Base-by-base conservation (phyloP, 2,329 filamentous ascomycete genomes). In the Anthostomella pinea region DNA sequence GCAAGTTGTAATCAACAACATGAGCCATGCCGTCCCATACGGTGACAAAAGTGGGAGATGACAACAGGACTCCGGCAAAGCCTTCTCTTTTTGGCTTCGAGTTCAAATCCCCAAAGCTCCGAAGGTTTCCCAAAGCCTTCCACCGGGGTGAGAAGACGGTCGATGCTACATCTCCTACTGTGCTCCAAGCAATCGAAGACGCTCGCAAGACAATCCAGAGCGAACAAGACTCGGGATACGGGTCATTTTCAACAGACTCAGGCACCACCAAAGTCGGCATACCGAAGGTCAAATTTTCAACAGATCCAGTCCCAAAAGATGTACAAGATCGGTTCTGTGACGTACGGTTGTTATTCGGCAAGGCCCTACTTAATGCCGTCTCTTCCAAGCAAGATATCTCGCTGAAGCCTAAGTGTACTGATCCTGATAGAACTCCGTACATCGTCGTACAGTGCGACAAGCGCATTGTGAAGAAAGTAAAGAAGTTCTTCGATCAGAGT, bases 401-500 rank as follows among this genome's bases (percentile, higher is more conserved):
- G 13, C 37, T 41, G 39, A 38, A 41, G 19, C 16, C 37, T 6
- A 41, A 41, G 20, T 38, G 28, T 16, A 11, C 27, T 6, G 20
- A 35, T 5, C 9, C 26, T 8, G 21, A 39, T 14, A 22, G 33
- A 16, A 26, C 6, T 2, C 20, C 33, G 7, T 43, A 34, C 24
- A 33, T 43, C 19, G 32, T 39, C 3, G 29, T 43, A 28, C 29
- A 35, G n/a, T 39, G 39, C n/a, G 35, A 43, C n/a, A 35, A 33
- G 24, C 26, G 35, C 8, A 20, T 30, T 20, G 25, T 24, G 15
- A 39, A 35, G 24, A 39, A 13, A 15, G 23, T 39, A 18, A n/a
- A 16, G 25, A 35, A 38, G 6, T 35, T 43, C 23, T 43, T 43
- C 13, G 32, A 25, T 10, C 32, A 39, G 19, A 26, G 13, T 10